phyloP scores from a whole-genome alignment of 345 rosid species.

The Citrus glauca region DNA sequence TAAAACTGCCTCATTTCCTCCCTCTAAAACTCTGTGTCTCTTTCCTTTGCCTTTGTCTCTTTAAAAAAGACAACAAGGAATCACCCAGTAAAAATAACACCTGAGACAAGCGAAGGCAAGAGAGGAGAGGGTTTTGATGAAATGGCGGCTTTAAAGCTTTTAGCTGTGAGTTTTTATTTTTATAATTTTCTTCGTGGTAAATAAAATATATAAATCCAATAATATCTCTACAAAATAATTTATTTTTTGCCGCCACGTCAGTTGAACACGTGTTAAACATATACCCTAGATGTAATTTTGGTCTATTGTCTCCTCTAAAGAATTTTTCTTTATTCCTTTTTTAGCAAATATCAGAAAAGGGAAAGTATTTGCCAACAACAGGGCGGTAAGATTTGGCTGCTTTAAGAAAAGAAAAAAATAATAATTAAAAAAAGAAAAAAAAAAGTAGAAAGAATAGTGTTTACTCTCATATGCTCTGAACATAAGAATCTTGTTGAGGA shows the following conservation, averaged over 20 bases:
- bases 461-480: too few species aligned
- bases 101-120: background rate
- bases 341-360: background rate
- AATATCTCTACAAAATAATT: too few species aligned
- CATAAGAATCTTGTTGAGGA: background rate
- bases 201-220: background rate
- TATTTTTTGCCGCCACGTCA: background rate
- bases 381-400: background rate
- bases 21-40: background rate
- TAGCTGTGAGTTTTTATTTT: too few species aligned
- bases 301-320: background rate
- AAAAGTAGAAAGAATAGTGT: too few species aligned
- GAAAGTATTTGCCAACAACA: background rate
- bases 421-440: background rate
- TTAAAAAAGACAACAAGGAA: background rate
- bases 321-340: background rate
- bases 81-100: background rate
- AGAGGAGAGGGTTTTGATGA: background rate
- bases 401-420: background rate
- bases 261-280: background rate
- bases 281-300: background rate
- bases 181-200: background rate
- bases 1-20: background rate
- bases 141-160: constrained; percentile 16
- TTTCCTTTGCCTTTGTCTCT: background rate